Evolutionary conservation across 768 basidiomycete species (phyloP), one percentile per base, ranked within the genome.

Genomic region (Termitomyces sp.): DNA sequence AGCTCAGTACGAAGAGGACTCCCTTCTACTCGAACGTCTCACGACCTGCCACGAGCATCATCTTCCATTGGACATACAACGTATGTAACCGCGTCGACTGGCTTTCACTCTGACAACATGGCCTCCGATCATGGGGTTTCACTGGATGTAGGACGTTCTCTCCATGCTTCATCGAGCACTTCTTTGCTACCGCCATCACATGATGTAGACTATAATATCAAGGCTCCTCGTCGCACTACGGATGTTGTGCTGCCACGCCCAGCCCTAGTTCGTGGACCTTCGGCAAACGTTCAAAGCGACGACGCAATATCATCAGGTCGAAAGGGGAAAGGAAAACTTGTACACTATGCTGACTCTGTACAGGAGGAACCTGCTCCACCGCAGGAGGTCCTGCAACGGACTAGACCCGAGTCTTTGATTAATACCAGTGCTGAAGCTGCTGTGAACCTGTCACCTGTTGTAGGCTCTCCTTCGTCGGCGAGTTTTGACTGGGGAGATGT

Each of bases 341-440:
- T 79, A 13, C 76, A 71, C 54, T 81, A 79, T 55, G 68, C 62
- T 9, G 70, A 75, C 50, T 43, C 53, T 6, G 58, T 57, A 10
- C 36, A 54, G 33, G 42, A 57, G 5, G 48, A 63, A 27, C 76
- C 77, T 33, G 85, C 71, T 0, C 73, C 85, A 23, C 89, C 91
- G 0, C 60, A 65, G 7, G 80, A 83, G 54, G 92, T 95, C 4
- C 76, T 96, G 25, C 74, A 80, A 29, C 75, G 92, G 47, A 76
- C 77, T 1, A 79, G 81, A 10, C 72, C 71, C 18, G 79, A 38
- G 18, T 42, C 81, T 3, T 74, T 86, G 0, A 77, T 78, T 5
- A 80, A 73, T 12, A 88, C 85, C 0, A 91, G 86, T 62, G 84
- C 86, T 13, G 85, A 82, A 40, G 84, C 85, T 69, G 32, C 68